Percentiles rank a stretch among this genome's conserved stretches.
Evolutionary conservation across 78 protist species (phyloP).

Genomic region (Protostelium mycophagum): DNA sequence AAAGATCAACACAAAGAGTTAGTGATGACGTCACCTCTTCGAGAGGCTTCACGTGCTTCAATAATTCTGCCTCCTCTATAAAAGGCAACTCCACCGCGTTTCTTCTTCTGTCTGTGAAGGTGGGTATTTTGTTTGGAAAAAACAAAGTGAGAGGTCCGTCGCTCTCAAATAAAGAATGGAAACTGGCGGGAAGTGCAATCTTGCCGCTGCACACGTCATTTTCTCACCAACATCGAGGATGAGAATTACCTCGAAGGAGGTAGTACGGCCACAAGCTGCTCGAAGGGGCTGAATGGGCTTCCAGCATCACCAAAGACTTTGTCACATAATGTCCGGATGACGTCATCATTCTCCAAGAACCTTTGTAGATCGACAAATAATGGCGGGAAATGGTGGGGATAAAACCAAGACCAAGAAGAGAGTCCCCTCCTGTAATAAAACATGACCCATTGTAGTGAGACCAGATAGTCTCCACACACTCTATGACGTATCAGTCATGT

Average conservation of each 20-base stretch:
- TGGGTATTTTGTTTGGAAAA: slow-evolving; percentile 79
- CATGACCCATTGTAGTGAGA: slow-evolving; percentile 95
- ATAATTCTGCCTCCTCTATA: slow-evolving; percentile 77
- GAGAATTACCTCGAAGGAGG: slow-evolving; percentile 69
- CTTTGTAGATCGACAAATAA: slow-evolving; percentile 26
- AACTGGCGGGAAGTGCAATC: background rate
- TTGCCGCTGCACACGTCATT: slow-evolving; percentile 53
- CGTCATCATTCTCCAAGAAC: too few species aligned
- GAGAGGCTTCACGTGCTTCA: slow-evolving; percentile 5
- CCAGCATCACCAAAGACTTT: too few species aligned
- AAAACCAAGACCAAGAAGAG: slow-evolving; percentile 96
- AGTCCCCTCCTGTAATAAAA: slow-evolving; percentile 93
- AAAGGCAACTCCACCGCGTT: slow-evolving; percentile 88
- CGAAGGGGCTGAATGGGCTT: slow-evolving; percentile 86
- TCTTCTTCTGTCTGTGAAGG: slow-evolving; percentile 65
- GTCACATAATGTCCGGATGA: too few species aligned
- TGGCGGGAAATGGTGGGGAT: slow-evolving; percentile 97
- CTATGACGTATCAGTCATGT: background rate
- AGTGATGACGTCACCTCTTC: slow-evolving; percentile 9
- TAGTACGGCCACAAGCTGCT: slow-evolving; percentile 96
- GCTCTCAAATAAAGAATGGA: background rate
- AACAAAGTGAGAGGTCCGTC: slow-evolving; percentile 79
- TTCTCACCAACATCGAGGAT: slow-evolving; percentile 51
- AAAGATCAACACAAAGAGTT: too few species aligned
- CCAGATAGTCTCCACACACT: background rate